Conservation (phyloP, 257 asterid genomes). For the Solanum bulbocastanum region DNA sequence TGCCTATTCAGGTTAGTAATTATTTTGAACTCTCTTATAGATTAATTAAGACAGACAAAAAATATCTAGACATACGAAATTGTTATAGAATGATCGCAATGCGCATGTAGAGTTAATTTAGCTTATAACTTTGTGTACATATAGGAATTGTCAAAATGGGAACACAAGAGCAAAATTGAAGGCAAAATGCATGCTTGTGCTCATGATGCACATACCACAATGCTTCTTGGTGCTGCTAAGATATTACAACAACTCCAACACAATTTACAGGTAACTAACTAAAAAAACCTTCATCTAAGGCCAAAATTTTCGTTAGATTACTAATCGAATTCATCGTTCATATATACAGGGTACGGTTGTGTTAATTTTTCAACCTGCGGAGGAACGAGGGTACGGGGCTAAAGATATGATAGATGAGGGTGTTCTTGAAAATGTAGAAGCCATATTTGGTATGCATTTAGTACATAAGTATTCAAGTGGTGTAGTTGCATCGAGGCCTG, state of each 20-base stretch:
- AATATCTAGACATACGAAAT: too few species aligned
- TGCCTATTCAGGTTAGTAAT: conserved; percentile 36
- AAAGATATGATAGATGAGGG: conserved; percentile 38
- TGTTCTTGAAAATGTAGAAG: conserved; percentile 27
- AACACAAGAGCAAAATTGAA: conserved; percentile 17
- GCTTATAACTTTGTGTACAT: neutral
- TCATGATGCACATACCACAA: conserved; percentile 18
- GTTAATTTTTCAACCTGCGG: conserved; percentile 57
- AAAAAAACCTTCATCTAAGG: too few species aligned
- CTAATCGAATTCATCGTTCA: neutral
- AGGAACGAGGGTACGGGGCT: conserved; percentile 44
- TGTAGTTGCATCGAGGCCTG: conserved; percentile 31
- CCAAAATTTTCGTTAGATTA: neutral
- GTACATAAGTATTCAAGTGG: conserved; percentile 18
- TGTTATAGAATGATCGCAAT: too few species aligned
- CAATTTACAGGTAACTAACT: conserved; percentile 16
- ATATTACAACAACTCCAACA: conserved; percentile 8
- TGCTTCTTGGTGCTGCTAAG: conserved; percentile 24
- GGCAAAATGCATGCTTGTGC: conserved; percentile 29
- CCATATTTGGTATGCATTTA: conserved; percentile 35
- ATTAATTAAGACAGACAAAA: too few species aligned
- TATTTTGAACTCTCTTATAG: neutral
- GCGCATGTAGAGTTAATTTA: neutral
- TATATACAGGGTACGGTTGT: conserved; percentile 26
- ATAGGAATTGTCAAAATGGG: conserved; percentile 15